Evolutionary conservation across 2,329 filamentous ascomycete genomes (phyloP).

Genomic region (Phialophora macrospora): DNA sequence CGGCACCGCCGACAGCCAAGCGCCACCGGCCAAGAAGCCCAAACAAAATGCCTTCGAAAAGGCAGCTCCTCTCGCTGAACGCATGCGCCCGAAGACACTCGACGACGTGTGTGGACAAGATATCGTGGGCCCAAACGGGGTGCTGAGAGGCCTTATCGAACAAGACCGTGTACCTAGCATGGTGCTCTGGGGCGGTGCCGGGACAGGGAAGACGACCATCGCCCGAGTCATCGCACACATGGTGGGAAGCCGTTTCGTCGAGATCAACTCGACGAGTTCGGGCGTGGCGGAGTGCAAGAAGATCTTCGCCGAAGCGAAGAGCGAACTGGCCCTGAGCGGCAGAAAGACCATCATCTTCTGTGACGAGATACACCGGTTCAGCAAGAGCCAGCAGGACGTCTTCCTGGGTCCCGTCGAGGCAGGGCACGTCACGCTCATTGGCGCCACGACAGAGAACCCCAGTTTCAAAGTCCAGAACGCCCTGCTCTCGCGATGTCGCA

Average conservation of each 20-base stretch:
- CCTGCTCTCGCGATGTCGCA: constrained; percentile 84
- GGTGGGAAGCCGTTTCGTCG: constrained; percentile 84
- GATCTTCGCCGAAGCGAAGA: constrained; percentile 81
- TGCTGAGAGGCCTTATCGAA: constrained; percentile 85
- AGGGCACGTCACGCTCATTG: constrained; percentile 87
- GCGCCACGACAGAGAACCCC: constrained; percentile 95
- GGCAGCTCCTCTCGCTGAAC: constrained; percentile 84
- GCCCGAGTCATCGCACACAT: constrained; percentile 84
- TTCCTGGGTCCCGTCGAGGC: constrained; percentile 91
- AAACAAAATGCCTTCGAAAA: constrained; percentile 63
- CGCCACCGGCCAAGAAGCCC: constrained; percentile 65
- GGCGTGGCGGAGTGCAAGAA: constrained; percentile 92
- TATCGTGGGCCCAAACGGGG: constrained; percentile 80
- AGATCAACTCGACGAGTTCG: constrained; percentile 90
- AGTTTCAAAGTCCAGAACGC: constrained; percentile 91
- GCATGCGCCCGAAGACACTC: constrained; percentile 83
- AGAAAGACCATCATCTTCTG: constrained; percentile 95
- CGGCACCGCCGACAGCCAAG: neutral
- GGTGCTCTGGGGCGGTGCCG: constrained; percentile 74
- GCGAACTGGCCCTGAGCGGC: constrained; percentile 78
- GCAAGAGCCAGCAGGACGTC: constrained; percentile 90
- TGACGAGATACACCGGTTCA: constrained; percentile 94
- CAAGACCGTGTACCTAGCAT: constrained; percentile 86
- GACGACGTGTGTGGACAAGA: constrained; percentile 92
- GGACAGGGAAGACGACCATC: constrained; percentile 68